Percentiles rank a stretch among this genome's conserved stretches.
phyloP scores from a whole-genome alignment of 495 filamentous ascomycete genomes.

The Podospora pseudopauciseta region DNA sequence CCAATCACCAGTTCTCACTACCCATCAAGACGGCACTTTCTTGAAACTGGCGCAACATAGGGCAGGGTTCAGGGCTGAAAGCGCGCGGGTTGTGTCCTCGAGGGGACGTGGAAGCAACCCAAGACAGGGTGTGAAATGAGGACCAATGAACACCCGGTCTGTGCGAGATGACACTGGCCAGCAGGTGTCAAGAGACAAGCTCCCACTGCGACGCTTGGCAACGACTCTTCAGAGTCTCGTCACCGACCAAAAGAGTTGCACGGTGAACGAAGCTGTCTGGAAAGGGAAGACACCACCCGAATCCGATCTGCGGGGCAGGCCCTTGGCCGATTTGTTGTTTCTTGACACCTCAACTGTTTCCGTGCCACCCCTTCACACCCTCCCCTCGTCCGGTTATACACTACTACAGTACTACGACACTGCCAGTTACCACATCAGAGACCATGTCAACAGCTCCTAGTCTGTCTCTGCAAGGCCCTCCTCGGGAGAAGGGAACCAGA shows the following conservation, averaged over 20 bases:
- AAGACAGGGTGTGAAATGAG: slow-evolving; percentile 2
- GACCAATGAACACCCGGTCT: background rate
- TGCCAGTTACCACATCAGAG: no score
- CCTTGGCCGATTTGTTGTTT: background rate
- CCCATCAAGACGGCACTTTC: background rate
- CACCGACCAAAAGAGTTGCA: background rate
- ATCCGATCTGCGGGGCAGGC: background rate
- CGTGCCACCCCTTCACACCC: no score
- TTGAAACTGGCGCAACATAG: background rate
- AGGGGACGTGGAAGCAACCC: background rate
- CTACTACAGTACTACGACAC: no score
- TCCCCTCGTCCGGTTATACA: background rate
- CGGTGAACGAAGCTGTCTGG: background rate
- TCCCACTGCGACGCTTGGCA: background rate
- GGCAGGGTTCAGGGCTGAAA: slow-evolving; percentile 4
- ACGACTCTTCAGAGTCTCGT: background rate
- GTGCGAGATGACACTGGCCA: slow-evolving; percentile 5
- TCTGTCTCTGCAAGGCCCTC: background rate
- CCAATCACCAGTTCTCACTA: background rate
- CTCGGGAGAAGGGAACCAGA: background rate
- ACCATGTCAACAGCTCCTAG: no score
- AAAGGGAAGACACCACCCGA: background rate
- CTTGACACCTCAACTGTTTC: background rate
- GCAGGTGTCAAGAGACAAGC: slow-evolving; percentile 2
- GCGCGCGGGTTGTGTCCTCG: background rate